Percentiles rank a stretch among this genome's conserved stretches.
Conservation (phyloP, 2,329 filamentous ascomycete species). For the Verticillium alfalfae region DNA sequence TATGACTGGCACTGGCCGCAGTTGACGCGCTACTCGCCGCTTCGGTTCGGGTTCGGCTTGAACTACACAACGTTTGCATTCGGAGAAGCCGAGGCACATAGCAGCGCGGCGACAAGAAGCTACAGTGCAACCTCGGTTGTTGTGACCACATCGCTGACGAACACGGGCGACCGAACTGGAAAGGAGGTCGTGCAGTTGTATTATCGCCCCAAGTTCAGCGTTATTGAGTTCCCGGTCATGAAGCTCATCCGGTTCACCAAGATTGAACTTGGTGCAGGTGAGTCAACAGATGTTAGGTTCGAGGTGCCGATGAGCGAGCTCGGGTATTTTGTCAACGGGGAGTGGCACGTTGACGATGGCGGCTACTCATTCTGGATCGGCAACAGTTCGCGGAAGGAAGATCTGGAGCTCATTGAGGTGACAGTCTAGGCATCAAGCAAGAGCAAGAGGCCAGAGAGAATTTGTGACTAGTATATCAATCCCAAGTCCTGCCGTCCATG, state of each 20-base stretch:
- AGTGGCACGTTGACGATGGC: conserved; percentile 16
- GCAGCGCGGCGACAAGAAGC: conserved; percentile 31
- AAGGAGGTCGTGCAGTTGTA: conserved; percentile 28
- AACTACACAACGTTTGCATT: conserved; percentile 55
- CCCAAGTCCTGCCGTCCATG: not conserved
- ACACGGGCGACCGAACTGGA: conserved; percentile 32
- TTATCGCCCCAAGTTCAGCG: conserved; percentile 34
- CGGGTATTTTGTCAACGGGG: conserved; percentile 19
- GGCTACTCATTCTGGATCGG: conserved; percentile 23
- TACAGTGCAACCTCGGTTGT: conserved; percentile 29
- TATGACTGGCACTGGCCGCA: conserved; percentile 40
- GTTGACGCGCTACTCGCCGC: conserved; percentile 34
- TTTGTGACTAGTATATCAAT: not conserved
- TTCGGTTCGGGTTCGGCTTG: conserved; percentile 60
- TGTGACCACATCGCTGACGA: conserved; percentile 39
- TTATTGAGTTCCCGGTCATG: conserved; percentile 29
- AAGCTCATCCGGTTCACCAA: conserved; percentile 46
- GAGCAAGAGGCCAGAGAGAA: not conserved
- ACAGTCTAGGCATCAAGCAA: not conserved
- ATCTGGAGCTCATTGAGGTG: not conserved
- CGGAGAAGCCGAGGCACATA: not conserved
- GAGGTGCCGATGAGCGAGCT: conserved; percentile 17
- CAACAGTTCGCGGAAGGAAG: conserved; percentile 15
- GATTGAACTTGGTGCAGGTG: conserved; percentile 31
- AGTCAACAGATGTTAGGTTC: conserved; percentile 28